Evolutionary conservation across 495 filamentous ascomycete genomes (phyloP).

Genomic region (Tuber borchii): DNA sequence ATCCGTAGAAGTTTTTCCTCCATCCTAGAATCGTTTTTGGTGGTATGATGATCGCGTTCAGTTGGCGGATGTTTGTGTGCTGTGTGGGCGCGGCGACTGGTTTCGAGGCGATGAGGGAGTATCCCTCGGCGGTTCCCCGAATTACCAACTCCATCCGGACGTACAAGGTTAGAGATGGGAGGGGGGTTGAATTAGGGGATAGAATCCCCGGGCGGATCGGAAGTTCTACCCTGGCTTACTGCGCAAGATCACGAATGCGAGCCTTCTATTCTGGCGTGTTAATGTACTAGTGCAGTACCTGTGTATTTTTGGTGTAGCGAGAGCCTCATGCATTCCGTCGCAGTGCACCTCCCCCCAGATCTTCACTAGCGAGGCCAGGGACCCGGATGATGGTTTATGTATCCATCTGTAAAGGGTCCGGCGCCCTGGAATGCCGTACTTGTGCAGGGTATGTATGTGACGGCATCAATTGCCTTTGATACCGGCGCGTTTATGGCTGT

Average conservation of each 20-base stretch:
- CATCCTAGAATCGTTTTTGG: background rate
- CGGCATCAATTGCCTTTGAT: background rate
- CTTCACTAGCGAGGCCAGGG: background rate
- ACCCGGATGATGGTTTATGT: background rate
- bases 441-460: background rate
- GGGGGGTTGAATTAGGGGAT: background rate
- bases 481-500: background rate
- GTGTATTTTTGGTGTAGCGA: background rate
- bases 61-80: background rate
- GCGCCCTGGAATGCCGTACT: background rate
- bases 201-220: background rate
- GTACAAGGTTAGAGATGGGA: background rate
- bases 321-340: background rate
- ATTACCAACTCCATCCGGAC: background rate
- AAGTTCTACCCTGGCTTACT: background rate
- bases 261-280: background rate
- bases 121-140: background rate
- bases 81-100: background rate
- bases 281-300: background rate
- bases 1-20: background rate
- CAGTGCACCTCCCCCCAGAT: background rate
- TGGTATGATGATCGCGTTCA: background rate
- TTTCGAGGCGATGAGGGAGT: background rate
- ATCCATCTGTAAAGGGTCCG: background rate
- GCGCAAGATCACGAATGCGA: background rate